Evolutionary conservation across 345 rosid genomes (phyloP).

Genomic region (Lepidium africanum): DNA sequence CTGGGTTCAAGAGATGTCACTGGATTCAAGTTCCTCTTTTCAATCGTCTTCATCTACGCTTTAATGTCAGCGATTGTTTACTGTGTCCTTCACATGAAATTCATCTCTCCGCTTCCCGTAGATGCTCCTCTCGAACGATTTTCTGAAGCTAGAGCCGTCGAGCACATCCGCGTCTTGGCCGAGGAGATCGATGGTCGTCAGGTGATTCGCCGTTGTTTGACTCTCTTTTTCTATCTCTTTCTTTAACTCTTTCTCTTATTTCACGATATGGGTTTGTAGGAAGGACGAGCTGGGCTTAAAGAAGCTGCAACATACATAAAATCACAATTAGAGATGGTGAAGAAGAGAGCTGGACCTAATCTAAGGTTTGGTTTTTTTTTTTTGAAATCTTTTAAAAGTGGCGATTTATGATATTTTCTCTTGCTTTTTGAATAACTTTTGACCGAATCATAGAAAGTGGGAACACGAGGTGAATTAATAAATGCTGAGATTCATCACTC

Average conservation of each 20-base stretch:
- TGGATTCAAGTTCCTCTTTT: slow-evolving; percentile 56
- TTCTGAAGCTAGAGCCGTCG: slow-evolving; percentile 87
- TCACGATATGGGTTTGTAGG: slow-evolving; percentile 33
- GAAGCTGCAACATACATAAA: slow-evolving; percentile 82
- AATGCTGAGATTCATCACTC: slow-evolving; percentile 10
- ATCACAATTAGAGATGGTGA: slow-evolving; percentile 53
- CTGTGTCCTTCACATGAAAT: slow-evolving; percentile 53
- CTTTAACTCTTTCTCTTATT: not conserved
- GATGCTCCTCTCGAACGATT: slow-evolving; percentile 90
- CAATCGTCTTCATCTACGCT: slow-evolving; percentile 48
- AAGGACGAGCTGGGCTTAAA: slow-evolving; percentile 78
- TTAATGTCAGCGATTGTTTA: slow-evolving; percentile 55
- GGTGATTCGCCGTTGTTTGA: slow-evolving; percentile 38
- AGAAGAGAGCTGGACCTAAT: slow-evolving; percentile 71
- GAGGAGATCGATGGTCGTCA: slow-evolving; percentile 81
- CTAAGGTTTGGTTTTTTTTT: slow-evolving; percentile 36
- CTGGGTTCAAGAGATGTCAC: slow-evolving; percentile 46
- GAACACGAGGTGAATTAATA: not conserved
- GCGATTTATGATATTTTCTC: not conserved
- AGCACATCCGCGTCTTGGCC: slow-evolving; percentile 70
- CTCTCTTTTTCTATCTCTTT: not conserved
- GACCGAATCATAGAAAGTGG: not conserved
- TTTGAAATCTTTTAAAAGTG: not conserved
- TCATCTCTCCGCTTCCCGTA: slow-evolving; percentile 53
- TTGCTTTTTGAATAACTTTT: not conserved